These are phyloP conservation scores for Salicornia ramosissima DNA, from an alignment of 148 eudicot genomes.

Conservation along the genomic window DNA sequence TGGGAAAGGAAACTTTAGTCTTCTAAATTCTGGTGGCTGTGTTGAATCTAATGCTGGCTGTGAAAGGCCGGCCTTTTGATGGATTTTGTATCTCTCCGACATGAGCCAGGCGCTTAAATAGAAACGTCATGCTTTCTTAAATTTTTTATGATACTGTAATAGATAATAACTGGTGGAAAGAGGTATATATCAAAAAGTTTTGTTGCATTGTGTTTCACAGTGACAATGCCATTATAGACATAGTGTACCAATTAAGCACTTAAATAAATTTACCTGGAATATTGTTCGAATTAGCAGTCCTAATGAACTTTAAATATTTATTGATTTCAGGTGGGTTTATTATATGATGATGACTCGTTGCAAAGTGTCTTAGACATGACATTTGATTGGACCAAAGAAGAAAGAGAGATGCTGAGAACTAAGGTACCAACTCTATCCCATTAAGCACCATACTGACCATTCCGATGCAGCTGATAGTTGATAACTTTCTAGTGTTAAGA, in stretches of 20 bases:
- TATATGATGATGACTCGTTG: conserved; percentile 82
- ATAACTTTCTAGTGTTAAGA: no score
- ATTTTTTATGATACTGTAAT: background rate
- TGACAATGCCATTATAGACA: background rate
- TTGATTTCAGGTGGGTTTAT: conserved; percentile 76
- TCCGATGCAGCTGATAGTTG: no score
- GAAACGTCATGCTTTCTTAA: background rate
- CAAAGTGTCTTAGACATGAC: conserved; percentile 79
- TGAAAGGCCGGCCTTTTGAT: background rate
- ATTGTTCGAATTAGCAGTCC: background rate
- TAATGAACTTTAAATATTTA: background rate
- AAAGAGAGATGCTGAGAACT: conserved; percentile 89
- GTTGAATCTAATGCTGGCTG: background rate
- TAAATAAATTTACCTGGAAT: background rate
- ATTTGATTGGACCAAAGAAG: conserved; percentile 86
- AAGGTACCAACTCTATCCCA: conserved; percentile 43
- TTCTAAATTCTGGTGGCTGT: background rate
- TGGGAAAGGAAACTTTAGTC: background rate
- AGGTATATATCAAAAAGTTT: background rate
- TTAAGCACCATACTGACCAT: background rate
- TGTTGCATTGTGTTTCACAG: background rate
- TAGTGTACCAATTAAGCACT: background rate
- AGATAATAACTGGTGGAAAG: background rate
- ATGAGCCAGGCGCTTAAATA: background rate
- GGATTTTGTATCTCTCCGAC: background rate